These are phyloP conservation scores for Cyberlindnera lachancei DNA, from an alignment of 805 yeast species.

Conservation along the genomic window DNA sequence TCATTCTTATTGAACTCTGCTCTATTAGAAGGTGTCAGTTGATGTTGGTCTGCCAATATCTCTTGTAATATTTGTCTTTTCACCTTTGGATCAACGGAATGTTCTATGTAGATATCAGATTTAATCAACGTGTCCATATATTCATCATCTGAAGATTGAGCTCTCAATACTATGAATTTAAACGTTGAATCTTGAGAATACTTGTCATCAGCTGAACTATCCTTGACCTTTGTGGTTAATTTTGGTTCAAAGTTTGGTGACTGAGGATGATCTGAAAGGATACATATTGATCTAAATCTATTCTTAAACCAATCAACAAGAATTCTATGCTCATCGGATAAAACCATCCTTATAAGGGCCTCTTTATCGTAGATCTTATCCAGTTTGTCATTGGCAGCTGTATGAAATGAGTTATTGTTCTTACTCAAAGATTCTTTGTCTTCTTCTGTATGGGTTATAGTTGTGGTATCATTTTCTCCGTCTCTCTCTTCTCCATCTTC, in stretches of 20 bases:
- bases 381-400: slow-evolving; percentile 36
- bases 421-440: too few species aligned
- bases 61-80: slow-evolving; percentile 35
- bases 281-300: slow-evolving; percentile 54
- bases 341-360: slow-evolving; percentile 34
- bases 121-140: slow-evolving; percentile 38
- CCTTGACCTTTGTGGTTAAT: slow-evolving; percentile 11
- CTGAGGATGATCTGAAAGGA: slow-evolving; percentile 43
- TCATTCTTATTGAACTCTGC: slow-evolving; percentile 29
- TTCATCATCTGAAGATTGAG: slow-evolving; percentile 36
- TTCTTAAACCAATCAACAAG: slow-evolving; percentile 61
- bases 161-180: slow-evolving; percentile 31
- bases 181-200: too few species aligned
- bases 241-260: slow-evolving; percentile 15
- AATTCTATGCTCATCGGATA: slow-evolving; percentile 56
- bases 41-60: slow-evolving; percentile 22
- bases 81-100: slow-evolving; percentile 32
- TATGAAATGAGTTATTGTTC: too few species aligned
- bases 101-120: slow-evolving; percentile 53
- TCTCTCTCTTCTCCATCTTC: slow-evolving; percentile 20
- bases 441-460: too few species aligned
- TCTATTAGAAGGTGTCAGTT: slow-evolving; percentile 18
- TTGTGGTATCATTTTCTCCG: slow-evolving; percentile 1
- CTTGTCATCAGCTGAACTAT: too few species aligned
- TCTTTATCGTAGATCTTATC: slow-evolving; percentile 47